These are phyloP conservation scores for Diplosphaera chodatii DNA, from an alignment of 139 green algal species.

Conservation along the genomic window DNA sequence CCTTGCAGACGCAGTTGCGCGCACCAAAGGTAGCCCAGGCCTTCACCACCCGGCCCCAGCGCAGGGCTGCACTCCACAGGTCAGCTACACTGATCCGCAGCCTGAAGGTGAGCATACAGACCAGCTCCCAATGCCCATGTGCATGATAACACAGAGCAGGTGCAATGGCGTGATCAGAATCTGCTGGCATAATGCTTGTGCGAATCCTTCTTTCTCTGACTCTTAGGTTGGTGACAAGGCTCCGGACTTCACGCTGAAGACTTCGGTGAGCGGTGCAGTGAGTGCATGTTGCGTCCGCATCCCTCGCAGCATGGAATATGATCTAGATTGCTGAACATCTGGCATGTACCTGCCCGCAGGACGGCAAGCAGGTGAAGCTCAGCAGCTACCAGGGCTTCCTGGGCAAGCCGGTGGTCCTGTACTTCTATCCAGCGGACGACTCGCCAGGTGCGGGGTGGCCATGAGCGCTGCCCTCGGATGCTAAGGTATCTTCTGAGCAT, in stretches of 20 bases:
- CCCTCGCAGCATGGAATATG: too few relatives aligned
- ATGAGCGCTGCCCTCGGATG: too few relatives aligned
- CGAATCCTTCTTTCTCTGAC: too few relatives aligned
- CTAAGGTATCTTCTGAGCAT: too few relatives aligned
- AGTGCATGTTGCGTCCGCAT: too few relatives aligned
- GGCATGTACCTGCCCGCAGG: neutral
- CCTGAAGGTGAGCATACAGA: neutral
- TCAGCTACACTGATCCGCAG: neutral
- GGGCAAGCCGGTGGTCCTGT: conserved; percentile 11
- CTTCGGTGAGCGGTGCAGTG: conserved; percentile 1
- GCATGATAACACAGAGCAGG: neutral
- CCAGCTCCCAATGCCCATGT: neutral
- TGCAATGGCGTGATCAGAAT: neutral
- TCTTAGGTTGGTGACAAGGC: conserved; percentile 8
- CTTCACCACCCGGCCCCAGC: neutral
- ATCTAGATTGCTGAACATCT: too few relatives aligned
- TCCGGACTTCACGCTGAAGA: conserved; percentile 8
- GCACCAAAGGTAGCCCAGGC: neutral
- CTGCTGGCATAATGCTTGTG: neutral
- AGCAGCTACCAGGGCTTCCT: conserved; percentile 9
- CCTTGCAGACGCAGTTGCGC: neutral
- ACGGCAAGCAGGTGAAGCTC: conserved; percentile 10
- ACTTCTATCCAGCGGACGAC: conserved; percentile 13
- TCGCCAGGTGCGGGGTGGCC: neutral
- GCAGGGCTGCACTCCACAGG: neutral